Base-by-base conservation (phyloP, 2,329 filamentous ascomycete genomes). In the Colletotrichum liaoningense region DNA sequence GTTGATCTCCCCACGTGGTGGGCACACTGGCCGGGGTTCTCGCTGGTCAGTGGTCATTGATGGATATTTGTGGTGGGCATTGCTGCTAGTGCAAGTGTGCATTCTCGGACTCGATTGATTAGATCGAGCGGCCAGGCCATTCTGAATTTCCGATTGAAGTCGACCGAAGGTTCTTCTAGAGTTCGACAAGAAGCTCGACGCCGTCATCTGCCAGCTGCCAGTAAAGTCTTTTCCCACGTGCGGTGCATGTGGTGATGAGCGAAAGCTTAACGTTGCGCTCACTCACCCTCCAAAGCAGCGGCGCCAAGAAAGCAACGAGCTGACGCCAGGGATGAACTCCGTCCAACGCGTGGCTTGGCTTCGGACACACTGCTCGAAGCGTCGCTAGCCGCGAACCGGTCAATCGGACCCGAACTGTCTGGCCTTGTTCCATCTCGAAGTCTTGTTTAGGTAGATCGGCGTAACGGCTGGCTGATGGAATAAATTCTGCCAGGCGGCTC, bases 1-100 rank as follows among this genome's bases (percentile, higher is more conserved):
- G 67, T 56, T 65, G 60, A 73, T 73, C 67, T 70, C 60, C 46
- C 70, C 60, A 73, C 66, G 54, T 42, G 60, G 67, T 70, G 60
- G 67, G 38, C 42, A 70, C 46, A 22, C 11, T 49, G 52, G 42
- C 69, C 54, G 8, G 62, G 64, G 55, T 26, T 55, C n/a, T 38
- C 5, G 67, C 16, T 65, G 33, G n/a, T 49, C 8, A n/a, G 49
- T 49, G 33, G n/a, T 38, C 8, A n/a, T 60, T 49, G 4, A 49
- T 14, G 42, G 33, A 14, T 49, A 54, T 28, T 49, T 62, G 19
- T 56, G 56, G 5, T 35, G 24, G 26, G 12, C 49, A 22, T 52
- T 24, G 33, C 22, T 56, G 66, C 24, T 42, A 49, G 14, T 14
- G 26, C 57, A 35, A 38, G 3, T 54, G 12, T 28, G 30, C 35